phyloP scores from a whole-genome alignment of 306 rosid species.

The Dryas drummondii region DNA sequence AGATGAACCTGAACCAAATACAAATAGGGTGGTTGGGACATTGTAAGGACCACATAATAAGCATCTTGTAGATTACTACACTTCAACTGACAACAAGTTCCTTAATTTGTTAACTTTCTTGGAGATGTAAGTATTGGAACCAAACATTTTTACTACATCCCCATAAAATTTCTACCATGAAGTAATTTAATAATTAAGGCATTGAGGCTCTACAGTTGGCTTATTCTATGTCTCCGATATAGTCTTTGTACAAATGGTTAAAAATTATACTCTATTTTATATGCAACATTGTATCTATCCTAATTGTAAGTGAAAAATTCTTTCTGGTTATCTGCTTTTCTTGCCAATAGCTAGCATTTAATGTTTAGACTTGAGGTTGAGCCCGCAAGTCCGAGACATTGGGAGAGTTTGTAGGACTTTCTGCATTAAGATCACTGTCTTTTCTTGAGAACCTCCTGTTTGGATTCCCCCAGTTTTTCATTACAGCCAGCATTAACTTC shows the following conservation, averaged over 20 bases:
- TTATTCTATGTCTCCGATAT: not conserved
- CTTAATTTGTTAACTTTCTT: no score
- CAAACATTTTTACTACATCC: no score
- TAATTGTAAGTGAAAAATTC: not conserved
- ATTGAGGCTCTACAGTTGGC: not conserved
- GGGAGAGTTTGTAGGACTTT: constrained; percentile 6
- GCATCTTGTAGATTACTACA: no score
- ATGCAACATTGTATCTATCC: not conserved
- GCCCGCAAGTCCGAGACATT: constrained; percentile 1
- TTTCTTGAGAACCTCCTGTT: constrained; percentile 27
- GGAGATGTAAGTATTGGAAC: no score
- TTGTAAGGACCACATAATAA: no score
- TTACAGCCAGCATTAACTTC: constrained; percentile 20
- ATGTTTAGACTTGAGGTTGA: constrained; percentile 16
- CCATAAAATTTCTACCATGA: no score
- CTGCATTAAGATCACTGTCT: constrained; percentile 10
- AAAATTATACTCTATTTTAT: not conserved
- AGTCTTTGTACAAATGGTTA: not conserved
- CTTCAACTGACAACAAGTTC: no score
- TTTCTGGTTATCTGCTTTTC: not conserved
- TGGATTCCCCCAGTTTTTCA: constrained; percentile 29
- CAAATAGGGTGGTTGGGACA: no score
- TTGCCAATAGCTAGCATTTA: not conserved
- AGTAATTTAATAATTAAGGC: no score
- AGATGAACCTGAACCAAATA: no score